Evolutionary conservation across 108 stramenopile genomes (phyloP), one percentile per base, ranked within the genome.

Genomic region (Skeletonema costatum): DNA sequence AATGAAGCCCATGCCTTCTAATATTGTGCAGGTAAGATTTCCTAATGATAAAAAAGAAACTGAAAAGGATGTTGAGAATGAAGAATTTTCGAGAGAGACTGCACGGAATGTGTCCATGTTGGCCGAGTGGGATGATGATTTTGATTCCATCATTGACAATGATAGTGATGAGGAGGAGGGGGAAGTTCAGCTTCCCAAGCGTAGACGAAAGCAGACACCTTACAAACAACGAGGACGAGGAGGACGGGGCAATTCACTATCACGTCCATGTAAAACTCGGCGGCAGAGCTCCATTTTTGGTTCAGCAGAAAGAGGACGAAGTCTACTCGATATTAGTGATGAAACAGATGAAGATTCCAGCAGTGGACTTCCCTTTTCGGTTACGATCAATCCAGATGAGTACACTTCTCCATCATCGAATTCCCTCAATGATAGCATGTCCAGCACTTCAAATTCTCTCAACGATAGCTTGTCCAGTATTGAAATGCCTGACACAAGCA

Each of bases 71-170:
- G 25, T 51, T 16, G 64, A 66, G 35, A 65, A 76, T 33, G 46
- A 73, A 38, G 63, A 35, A 11, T 14, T 65, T 19, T 66, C 64
- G 1, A 63, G 73, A 44, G 76, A 73, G 66, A 83, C 82, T 10
- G 76, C 75, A 7, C 66, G 66, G 64, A 77, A 83, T 60, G 72
- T 73, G 17, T 72, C 75, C 38, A 68, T 65, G 36, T 63, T 83
- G 50, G 82, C 82, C 11, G 76, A 76, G 32, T 83, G 82, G 82
- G 82, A 83, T 59, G 75, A 76, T 60, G 75, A 73, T 31, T 83
- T 83, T 65, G 82, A 77, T 59, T 16, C 21, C 10, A 41, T 71
- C 9, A 35, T 65, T 4, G 50, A 32, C 3, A 69, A 71, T 39
- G 66, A 53, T 17, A 31, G 35, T 60, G 30, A 71, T 61, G 70